Percentiles rank a stretch among this genome's conserved stretches.
phyloP scores from a whole-genome alignment of 2,329 filamentous ascomycete genomes.

The Talaromyces amestolkiae region DNA sequence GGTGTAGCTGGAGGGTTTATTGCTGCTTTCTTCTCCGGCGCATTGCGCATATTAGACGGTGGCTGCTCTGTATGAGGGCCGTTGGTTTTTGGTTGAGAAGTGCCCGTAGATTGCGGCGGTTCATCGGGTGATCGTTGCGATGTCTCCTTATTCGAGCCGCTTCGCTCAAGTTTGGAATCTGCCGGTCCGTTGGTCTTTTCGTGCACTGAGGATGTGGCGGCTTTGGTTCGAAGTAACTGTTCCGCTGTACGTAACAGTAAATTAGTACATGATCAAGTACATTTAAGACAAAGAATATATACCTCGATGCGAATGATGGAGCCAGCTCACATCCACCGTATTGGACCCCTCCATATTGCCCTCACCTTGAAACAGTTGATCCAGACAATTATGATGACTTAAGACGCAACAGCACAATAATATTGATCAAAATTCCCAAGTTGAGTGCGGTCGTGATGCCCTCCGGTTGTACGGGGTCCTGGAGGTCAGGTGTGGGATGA shows the following conservation, averaged over 20 bases:
- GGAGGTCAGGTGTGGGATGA: conserved; percentile 18
- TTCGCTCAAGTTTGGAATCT: conserved; percentile 25
- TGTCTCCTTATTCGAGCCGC: conserved; percentile 19
- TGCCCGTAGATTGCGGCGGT: conserved; percentile 8
- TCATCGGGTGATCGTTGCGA: conserved; percentile 20
- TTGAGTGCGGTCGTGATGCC: background rate
- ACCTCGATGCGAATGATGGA: conserved; percentile 83
- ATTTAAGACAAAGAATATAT: conserved; percentile 34
- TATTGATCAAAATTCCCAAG: background rate
- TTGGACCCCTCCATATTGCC: conserved; percentile 72
- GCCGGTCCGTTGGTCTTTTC: conserved; percentile 29
- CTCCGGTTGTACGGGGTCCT: background rate
- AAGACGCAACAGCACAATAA: background rate
- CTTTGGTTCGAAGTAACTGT: conserved; percentile 28
- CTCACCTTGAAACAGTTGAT: background rate
- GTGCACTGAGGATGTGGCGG: conserved; percentile 32
- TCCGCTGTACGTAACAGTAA: background rate
- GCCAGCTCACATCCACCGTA: conserved; percentile 85
- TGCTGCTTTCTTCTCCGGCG: conserved; percentile 22
- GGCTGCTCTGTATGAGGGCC: background rate
- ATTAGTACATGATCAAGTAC: background rate
- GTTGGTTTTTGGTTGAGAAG: background rate
- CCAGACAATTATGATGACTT: background rate
- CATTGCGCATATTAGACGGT: conserved; percentile 1
- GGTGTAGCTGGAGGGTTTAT: conserved; percentile 27